Evolutionary conservation across 164 flowering plant species (phyloP).

Genomic region (Taxillus chinensis): DNA sequence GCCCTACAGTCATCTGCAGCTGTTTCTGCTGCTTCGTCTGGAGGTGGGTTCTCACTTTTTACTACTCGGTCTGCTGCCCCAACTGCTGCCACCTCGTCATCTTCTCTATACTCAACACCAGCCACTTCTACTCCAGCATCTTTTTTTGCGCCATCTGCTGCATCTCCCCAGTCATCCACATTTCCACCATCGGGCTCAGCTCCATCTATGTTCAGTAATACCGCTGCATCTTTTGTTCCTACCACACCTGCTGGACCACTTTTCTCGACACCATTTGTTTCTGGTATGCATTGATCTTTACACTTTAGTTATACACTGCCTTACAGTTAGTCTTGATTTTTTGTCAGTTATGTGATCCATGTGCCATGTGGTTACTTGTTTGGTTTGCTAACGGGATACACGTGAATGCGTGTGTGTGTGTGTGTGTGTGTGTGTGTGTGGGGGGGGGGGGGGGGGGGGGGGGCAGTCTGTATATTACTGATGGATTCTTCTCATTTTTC

Average conservation of each 20-base stretch:
- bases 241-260: slow-evolving; percentile 38
- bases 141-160: slow-evolving; percentile 46
- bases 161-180: slow-evolving; percentile 50
- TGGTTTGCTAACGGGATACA: not conserved
- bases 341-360: not conserved
- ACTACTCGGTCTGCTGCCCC: slow-evolving; percentile 50
- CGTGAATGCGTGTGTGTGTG: too few species aligned
- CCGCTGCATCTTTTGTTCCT: slow-evolving; percentile 44
- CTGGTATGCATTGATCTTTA: slow-evolving; percentile 33
- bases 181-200: slow-evolving; percentile 48
- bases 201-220: slow-evolving; percentile 40
- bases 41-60: slow-evolving; percentile 54
- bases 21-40: slow-evolving; percentile 44
- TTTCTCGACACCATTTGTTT: slow-evolving; percentile 52
- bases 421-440: too few species aligned
- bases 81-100: slow-evolving; percentile 31
- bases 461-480: too few species aligned
- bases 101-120: slow-evolving; percentile 63
- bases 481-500: too few species aligned
- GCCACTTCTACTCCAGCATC: slow-evolving; percentile 37
- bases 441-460: too few species aligned
- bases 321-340: not conserved
- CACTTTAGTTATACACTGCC: not conserved
- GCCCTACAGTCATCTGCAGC: slow-evolving; percentile 40
- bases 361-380: slow-evolving; percentile 1